Evolutionary conservation across 208 protist species (phyloP).

Genomic region (Blastocrithidia nonstop): DNA sequence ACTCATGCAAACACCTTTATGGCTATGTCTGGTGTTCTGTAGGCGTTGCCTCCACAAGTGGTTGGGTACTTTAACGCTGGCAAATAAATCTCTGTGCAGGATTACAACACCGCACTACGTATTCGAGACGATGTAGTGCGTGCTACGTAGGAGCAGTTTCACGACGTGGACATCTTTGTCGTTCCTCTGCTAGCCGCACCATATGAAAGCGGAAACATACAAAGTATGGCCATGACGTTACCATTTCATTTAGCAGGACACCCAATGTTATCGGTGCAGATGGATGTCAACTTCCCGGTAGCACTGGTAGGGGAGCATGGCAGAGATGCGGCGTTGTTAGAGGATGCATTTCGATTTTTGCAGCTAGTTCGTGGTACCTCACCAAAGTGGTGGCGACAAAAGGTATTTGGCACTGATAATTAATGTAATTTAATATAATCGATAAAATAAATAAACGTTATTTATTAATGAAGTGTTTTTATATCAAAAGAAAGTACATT

Average conservation of each 20-base stretch:
- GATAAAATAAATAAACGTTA: too few relatives aligned
- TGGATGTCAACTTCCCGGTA: constrained; percentile 45
- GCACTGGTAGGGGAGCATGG: constrained; percentile 65
- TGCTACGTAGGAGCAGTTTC: constrained; percentile 67
- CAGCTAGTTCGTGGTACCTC: too few relatives aligned
- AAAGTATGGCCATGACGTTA: constrained; percentile 39
- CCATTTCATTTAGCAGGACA: constrained; percentile 74
- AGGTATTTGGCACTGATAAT: too few relatives aligned
- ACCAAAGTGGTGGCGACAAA: too few relatives aligned
- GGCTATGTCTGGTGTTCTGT: too few relatives aligned
- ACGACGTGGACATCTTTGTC: constrained; percentile 69
- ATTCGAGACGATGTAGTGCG: constrained; percentile 67
- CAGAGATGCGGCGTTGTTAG: constrained; percentile 66
- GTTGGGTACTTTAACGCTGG: too few relatives aligned
- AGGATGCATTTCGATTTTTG: constrained; percentile 62
- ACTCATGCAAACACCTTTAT: too few relatives aligned
- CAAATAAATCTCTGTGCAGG: too few relatives aligned
- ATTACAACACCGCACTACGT: constrained; percentile 63
- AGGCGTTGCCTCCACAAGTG: too few relatives aligned
- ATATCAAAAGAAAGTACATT: too few relatives aligned
- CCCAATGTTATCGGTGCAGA: constrained; percentile 66
- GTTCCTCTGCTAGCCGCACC: constrained; percentile 59
- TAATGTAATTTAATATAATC: too few relatives aligned
- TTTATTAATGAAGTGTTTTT: too few relatives aligned
- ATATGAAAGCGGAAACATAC: constrained; percentile 46